These are phyloP conservation scores for Uronychia binucleata DNA, from an alignment of 73 alveolate genomes.

Conservation along the genomic window DNA sequence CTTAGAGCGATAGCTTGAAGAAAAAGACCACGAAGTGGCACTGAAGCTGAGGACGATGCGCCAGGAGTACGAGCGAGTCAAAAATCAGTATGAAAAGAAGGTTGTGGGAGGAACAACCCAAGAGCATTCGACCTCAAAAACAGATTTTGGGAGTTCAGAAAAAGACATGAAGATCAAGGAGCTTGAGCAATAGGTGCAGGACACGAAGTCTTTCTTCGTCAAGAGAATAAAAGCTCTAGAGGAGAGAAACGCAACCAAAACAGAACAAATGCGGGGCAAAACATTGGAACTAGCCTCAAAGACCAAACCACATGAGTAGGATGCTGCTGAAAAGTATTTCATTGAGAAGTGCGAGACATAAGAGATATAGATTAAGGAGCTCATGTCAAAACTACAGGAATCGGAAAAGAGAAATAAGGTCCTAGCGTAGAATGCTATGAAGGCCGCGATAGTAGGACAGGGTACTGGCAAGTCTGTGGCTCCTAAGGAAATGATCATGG, in stretches of 20 bases:
- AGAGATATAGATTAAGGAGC: neutral
- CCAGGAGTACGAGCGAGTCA: neutral
- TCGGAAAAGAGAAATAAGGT: neutral
- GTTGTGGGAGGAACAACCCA: neutral
- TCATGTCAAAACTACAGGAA: neutral
- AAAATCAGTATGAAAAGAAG: neutral
- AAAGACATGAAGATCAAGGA: neutral
- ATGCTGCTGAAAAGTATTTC: neutral
- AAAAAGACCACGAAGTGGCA: neutral
- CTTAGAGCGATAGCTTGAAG: neutral
- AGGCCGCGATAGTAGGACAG: neutral
- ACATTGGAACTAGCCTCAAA: neutral
- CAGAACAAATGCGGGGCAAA: neutral
- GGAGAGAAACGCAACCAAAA: neutral
- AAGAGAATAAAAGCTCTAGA: neutral
- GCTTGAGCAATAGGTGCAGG: constrained; percentile 23
- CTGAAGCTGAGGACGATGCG: neutral
- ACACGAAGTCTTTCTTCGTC: constrained; percentile 1
- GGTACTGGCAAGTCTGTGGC: neutral
- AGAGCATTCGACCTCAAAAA: neutral
- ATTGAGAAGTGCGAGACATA: neutral
- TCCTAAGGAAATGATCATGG: neutral
- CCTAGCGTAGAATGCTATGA: neutral
- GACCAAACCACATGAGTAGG: neutral
- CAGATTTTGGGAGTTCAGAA: neutral